These are phyloP conservation scores for Monosporascus cannonballus DNA, from an alignment of 2,329 filamentous ascomycete genomes.

Conservation along the genomic window DNA sequence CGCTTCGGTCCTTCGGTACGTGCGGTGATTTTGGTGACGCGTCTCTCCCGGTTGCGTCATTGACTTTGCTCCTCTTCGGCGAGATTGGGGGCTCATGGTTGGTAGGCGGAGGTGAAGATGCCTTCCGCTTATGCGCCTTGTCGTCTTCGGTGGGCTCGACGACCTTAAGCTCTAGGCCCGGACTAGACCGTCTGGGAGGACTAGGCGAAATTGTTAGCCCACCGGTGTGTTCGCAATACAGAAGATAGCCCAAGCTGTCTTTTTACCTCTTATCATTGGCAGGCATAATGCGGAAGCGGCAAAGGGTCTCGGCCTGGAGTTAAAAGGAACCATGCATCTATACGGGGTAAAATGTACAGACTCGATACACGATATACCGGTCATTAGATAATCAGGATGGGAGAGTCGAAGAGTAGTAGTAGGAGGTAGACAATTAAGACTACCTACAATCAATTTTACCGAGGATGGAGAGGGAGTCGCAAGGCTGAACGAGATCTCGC, in stretches of 20 bases:
- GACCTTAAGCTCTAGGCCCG: conserved; percentile 6
- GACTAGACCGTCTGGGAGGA: conserved; percentile 11
- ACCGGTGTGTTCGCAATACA: background rate
- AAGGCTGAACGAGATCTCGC: background rate
- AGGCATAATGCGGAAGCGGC: background rate
- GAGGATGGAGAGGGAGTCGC: background rate
- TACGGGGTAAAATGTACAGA: too few species aligned
- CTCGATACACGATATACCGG: too few species aligned
- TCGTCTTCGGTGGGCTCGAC: conserved; percentile 9
- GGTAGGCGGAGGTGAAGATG: conserved; percentile 13
- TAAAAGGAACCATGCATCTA: background rate
- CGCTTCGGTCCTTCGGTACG: conserved; percentile 8
- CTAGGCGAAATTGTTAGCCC: background rate
- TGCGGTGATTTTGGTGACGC: conserved; percentile 5
- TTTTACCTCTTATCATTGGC: background rate
- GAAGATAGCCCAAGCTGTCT: background rate
- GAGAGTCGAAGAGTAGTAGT: too few species aligned
- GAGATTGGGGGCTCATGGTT: conserved; percentile 16
- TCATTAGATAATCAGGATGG: too few species aligned
- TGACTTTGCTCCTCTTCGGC: conserved; percentile 19
- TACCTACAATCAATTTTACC: background rate
- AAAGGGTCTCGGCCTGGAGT: background rate
- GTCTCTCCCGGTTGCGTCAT: conserved; percentile 9
- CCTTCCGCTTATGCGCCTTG: conserved; percentile 26
- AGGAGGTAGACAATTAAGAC: background rate